Evolutionary conservation across 2,329 filamentous ascomycete species (phyloP), one percentile per base, ranked within the genome.

Genomic region (Ophiostoma triangulosporum): DNA sequence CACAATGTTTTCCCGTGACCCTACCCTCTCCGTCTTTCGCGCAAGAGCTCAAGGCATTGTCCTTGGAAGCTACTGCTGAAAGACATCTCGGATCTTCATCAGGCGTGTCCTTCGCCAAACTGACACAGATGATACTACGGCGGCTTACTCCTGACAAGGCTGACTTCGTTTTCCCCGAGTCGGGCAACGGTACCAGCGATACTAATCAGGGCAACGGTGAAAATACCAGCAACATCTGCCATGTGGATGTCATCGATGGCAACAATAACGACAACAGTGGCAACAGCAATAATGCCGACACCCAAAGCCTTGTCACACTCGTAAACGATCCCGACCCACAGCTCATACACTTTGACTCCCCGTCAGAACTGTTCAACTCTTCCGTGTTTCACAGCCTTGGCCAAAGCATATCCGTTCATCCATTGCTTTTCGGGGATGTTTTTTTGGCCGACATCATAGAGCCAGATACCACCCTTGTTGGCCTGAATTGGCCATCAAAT

Each of bases 71-170:
- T 1, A 64, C 69, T 0, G 70, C 70, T 9, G 71, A 73, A 35
- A 63, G 69, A 3, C 67, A 73, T 55, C 57, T 73, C 4, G 70
- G 71, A 2, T 69, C 69, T 0, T 65, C 69, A 0, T 73, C 71
- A 0, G 71, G 71, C 0, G 53, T 73, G 1, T 70, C 69, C 0
- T 72, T 73, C 56, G 71, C 71, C 6, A 68, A 66, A 33, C 62
- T 72, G 12, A 72, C 69, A 0, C 69, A 72, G 50, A 64, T 63
- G 1, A 65, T 73, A 2, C 64, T 73, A 2, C 64, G 66, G 6
- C 66, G 70, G 26, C 60, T 73, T 6, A 66, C 64, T 3, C 69
- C 70, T 5, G 69, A 72, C 60, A 66, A 66, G 53, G 65, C 67
- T 5, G 68, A 68, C 27, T 72, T 73, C 54, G 65, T 70, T 1